Percentiles rank a stretch among this genome's conserved stretches.
These are phyloP conservation scores for Petrea volubilis DNA, from an alignment of 257 asterid genomes.

Conservation along the genomic window DNA sequence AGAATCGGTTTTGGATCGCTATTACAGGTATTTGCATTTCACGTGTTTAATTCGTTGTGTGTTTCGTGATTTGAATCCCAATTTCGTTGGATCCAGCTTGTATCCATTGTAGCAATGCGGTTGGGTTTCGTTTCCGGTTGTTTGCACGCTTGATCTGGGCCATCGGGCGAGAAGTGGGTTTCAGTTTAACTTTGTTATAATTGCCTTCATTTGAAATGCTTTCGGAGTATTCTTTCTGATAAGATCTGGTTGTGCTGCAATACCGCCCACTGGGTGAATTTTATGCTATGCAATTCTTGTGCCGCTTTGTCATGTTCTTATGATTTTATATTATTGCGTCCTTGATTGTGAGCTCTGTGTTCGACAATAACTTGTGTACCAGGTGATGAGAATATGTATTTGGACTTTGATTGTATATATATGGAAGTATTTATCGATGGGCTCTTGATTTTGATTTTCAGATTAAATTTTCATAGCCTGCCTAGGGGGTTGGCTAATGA, in stretches of 20 bases:
- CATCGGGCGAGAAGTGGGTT: not conserved
- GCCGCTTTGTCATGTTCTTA: not conserved
- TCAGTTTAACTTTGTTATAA: not conserved
- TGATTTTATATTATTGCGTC: not conserved
- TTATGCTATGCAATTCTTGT: constrained; percentile 3
- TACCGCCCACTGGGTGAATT: not conserved
- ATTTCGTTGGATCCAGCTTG: constrained; percentile 20
- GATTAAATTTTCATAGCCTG: constrained; percentile 36
- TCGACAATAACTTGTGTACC: not conserved
- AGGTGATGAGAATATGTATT: not conserved
- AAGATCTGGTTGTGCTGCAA: constrained; percentile 20
- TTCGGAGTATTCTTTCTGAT: constrained; percentile 5
- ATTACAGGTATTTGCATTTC: constrained; percentile 17
- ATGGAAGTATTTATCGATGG: constrained; percentile 20
- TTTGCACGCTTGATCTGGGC: constrained; percentile 4
- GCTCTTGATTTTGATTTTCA: constrained; percentile 10
- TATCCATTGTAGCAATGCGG: constrained; percentile 6
- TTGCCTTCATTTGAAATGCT: not conserved
- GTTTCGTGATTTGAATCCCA: constrained; percentile 19
- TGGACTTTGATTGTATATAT: not conserved
- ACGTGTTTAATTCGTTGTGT: not conserved
- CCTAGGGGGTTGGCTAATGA: constrained; percentile 44
- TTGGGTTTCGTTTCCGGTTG: not conserved
- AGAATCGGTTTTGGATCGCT: not conserved
- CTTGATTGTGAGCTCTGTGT: not conserved